Evolutionary conservation across 2,329 filamentous ascomycete species (phyloP).

Genomic region (Clonostachys byssicola): DNA sequence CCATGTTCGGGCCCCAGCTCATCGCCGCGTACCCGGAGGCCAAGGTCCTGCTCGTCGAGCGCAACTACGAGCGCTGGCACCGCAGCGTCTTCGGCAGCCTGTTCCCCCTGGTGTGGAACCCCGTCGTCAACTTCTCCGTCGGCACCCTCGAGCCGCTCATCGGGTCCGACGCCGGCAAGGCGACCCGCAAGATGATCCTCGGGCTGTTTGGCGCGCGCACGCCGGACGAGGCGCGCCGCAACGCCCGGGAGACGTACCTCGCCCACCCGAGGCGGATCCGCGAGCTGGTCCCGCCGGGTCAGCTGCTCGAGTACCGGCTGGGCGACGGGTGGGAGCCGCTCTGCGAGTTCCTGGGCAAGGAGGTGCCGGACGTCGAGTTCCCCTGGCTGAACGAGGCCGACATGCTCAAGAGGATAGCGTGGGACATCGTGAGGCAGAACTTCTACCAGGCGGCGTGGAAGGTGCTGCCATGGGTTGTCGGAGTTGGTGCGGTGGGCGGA

Average conservation of each 20-base stretch:
- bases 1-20: conserved; percentile 17
- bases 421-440: not conserved
- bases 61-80: conserved; percentile 23
- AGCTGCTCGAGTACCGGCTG: conserved; percentile 18
- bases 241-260: conserved; percentile 15
- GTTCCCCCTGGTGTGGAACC: conserved; percentile 13
- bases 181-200: conserved; percentile 15
- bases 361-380: conserved; percentile 20
- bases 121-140: conserved; percentile 9
- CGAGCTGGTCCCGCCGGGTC: conserved; percentile 15
- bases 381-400: conserved; percentile 18
- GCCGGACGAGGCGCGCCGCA: conserved; percentile 11
- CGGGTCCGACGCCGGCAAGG: conserved; percentile 16
- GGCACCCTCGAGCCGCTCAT: conserved; percentile 19
- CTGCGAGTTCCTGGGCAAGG: conserved; percentile 25
- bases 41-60: conserved; percentile 22
- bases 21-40: conserved; percentile 23
- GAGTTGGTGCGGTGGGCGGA: not conserved
- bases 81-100: conserved; percentile 21
- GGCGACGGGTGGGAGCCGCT: conserved; percentile 28
- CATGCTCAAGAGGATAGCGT: conserved; percentile 2
- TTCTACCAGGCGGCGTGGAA: not conserved
- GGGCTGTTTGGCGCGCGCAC: conserved; percentile 17
- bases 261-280: conserved; percentile 18
- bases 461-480: conserved; percentile 1